A percentile compares a stretch with the other conserved stretches of the same genome.
Evolutionary conservation across 768 basidiomycete genomes (phyloP).

Genomic region (Cyathus striatus): DNA sequence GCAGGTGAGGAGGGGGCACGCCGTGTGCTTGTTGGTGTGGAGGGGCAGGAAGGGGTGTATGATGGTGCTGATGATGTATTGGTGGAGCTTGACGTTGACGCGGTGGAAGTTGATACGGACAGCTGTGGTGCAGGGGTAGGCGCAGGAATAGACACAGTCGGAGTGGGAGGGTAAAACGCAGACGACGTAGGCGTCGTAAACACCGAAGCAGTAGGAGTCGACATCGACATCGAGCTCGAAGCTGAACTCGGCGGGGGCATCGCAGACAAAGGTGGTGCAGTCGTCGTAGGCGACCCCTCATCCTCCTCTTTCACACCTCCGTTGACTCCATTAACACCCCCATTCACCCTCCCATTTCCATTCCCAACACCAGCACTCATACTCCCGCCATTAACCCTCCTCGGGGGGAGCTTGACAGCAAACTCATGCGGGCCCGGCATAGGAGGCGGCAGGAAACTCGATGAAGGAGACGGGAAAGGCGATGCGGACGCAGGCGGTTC

Average conservation of each 20-base stretch:
- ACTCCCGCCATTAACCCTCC: conserved; percentile 4
- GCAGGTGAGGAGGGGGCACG: conserved; percentile 62
- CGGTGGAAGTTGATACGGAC: background rate
- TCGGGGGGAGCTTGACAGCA: conserved; percentile 40
- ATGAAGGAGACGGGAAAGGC: conserved; percentile 59
- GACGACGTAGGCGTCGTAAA: background rate
- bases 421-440: conserved; percentile 65
- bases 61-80: conserved; percentile 5
- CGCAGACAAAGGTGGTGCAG: background rate
- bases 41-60: conserved; percentile 9
- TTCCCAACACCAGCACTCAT: too few species aligned
- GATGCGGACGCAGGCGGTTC: conserved; percentile 38
- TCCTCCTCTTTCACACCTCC: background rate
- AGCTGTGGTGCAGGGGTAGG: conserved; percentile 4
- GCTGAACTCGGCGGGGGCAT: background rate
- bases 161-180: conserved; percentile 4
- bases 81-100: conserved; percentile 3
- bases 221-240: background rate
- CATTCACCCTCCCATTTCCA: background rate
- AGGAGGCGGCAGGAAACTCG: conserved; percentile 65
- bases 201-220: background rate
- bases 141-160: conserved; percentile 2
- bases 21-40: conserved; percentile 38
- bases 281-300: background rate
- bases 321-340: background rate